These are phyloP conservation scores for Clonostachys rhizophaga DNA, from an alignment of 2,329 filamentous ascomycete genomes.

Conservation along the genomic window DNA sequence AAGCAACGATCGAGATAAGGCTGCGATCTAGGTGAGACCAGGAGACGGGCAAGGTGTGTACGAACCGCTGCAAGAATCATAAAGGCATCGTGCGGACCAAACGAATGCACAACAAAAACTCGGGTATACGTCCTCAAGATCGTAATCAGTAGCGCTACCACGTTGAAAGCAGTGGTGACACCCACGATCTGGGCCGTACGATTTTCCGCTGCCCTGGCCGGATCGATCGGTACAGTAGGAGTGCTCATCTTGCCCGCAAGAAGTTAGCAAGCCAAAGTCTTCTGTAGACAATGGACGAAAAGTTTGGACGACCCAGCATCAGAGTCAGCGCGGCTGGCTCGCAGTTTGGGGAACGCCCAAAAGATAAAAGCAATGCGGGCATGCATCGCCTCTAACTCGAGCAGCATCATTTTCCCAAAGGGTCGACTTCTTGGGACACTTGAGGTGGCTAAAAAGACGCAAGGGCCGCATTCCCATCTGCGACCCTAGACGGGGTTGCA, in stretches of 20 bases:
- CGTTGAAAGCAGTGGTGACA: slow-evolving; percentile 11
- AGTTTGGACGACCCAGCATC: background rate
- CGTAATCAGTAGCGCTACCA: slow-evolving; percentile 11
- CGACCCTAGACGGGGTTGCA: no score
- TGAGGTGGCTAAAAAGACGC: no score
- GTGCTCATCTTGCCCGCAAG: no score
- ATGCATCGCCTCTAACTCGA: background rate
- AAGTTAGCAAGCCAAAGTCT: no score
- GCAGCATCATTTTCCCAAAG: background rate
- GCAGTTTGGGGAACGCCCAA: no score
- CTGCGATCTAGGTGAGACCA: background rate
- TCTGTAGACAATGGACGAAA: background rate
- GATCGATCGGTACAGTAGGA: background rate
- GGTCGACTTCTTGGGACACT: no score
- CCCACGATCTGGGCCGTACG: slow-evolving; percentile 13
- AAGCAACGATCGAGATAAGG: background rate
- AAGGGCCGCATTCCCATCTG: no score
- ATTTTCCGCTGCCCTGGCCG: slow-evolving; percentile 14
- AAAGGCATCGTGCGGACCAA: slow-evolving; percentile 17
- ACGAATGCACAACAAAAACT: slow-evolving; percentile 10
- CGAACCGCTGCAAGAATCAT: slow-evolving; percentile 18
- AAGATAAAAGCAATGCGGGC: no score
- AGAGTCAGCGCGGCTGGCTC: background rate
- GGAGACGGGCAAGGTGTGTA: background rate
- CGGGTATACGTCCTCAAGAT: slow-evolving; percentile 9